phyloP scores from a whole-genome alignment of 2,329 filamentous ascomycete genomes.

The Colletotrichum horii region DNA sequence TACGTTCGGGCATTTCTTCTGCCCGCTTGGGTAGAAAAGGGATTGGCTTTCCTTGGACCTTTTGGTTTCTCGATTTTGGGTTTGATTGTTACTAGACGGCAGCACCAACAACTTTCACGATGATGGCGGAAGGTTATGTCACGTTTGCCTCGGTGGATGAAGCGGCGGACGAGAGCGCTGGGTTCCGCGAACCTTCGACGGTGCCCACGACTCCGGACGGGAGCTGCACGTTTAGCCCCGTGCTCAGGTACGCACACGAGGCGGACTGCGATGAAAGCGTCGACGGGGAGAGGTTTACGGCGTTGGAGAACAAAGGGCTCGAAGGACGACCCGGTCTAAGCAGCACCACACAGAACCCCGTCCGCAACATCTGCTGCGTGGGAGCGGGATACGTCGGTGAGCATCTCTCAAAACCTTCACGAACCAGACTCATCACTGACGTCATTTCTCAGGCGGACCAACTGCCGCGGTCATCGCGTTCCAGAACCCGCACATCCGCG shows the following conservation, averaged over 20 bases:
- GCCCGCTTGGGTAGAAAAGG: not conserved
- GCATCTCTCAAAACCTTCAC: conserved; percentile 30
- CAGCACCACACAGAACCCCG: not conserved
- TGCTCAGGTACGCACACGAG: conserved; percentile 33
- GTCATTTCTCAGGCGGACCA: conserved; percentile 63
- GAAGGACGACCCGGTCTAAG: not conserved
- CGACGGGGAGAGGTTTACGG: conserved; percentile 19
- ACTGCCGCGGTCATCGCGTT: conserved; percentile 77
- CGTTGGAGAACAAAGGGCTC: not conserved
- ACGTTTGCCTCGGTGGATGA: not conserved
- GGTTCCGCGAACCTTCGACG: conserved; percentile 34
- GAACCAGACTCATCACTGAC: not conserved
- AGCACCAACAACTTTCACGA: not conserved
- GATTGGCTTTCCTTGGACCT: not conserved
- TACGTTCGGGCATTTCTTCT: not conserved
- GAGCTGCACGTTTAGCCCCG: conserved; percentile 45
- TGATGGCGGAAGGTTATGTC: not conserved
- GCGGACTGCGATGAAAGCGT: not conserved
- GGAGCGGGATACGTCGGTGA: conserved; percentile 78
- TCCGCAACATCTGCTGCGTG: conserved; percentile 73
- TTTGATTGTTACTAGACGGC: not conserved
- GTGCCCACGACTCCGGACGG: conserved; percentile 50
- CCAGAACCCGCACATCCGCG: conserved; percentile 72
- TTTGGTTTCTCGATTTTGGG: not conserved
- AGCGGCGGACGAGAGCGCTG: not conserved